A percentile compares a stretch with the other conserved stretches of the same genome.
Evolutionary conservation across 2,329 filamentous ascomycete species (phyloP).

Genomic region (Pseudocercospora fijiensis): DNA sequence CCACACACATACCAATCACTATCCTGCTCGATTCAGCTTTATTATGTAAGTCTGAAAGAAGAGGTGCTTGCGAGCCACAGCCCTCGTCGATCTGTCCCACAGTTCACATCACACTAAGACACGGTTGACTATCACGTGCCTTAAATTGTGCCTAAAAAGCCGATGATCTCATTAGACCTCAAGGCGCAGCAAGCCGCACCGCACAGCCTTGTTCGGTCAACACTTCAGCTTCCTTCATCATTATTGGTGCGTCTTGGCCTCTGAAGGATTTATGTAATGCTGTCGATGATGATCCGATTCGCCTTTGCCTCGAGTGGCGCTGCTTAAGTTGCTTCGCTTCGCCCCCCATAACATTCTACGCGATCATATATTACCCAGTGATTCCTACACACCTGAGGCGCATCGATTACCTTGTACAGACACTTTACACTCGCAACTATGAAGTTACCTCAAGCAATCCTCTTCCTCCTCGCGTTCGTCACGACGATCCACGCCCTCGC

Average conservation of each 20-base stretch:
- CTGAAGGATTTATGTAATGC: background rate
- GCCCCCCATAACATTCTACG: background rate
- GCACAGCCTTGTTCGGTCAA: background rate
- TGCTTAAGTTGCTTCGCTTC: background rate
- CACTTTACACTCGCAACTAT: conserved; percentile 24
- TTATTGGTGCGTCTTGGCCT: background rate
- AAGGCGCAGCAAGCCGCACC: background rate
- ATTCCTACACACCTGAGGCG: background rate
- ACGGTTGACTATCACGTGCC: background rate
- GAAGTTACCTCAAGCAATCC: conserved; percentile 31
- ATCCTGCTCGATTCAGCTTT: background rate
- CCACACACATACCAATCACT: background rate
- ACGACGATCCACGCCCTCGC: conserved; percentile 37
- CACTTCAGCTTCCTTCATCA: background rate
- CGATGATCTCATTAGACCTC: conserved; percentile 5
- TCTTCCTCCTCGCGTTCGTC: conserved; percentile 34
- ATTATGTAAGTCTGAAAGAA: background rate
- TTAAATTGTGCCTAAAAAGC: background rate
- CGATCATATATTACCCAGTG: background rate
- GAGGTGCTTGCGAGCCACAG: conserved; percentile 2
- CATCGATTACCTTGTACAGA: conserved; percentile 1
- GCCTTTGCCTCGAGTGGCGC: background rate
- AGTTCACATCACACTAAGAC: background rate
- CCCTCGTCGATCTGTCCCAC: background rate
- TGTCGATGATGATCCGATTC: background rate